phyloP scores from a whole-genome alignment of 495 filamentous ascomycete genomes.

The Polyplosphaeria fusca region DNA sequence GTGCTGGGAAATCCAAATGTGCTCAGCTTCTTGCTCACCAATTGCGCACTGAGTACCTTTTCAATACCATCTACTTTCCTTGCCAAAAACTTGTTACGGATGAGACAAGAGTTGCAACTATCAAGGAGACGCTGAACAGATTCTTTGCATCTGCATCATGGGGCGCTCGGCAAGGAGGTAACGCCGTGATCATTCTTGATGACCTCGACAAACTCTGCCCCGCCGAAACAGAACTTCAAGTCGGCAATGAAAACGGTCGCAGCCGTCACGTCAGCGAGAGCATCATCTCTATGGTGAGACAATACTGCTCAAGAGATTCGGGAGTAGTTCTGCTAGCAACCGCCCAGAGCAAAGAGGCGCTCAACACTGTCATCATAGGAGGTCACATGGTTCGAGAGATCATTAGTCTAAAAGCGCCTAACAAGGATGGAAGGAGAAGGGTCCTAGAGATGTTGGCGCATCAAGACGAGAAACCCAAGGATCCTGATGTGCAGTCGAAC shows the following conservation, averaged over 20 bases:
- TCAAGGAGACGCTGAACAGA: conserved; percentile 81
- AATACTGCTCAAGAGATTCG: conserved; percentile 72
- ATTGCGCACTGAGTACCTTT: conserved; percentile 63
- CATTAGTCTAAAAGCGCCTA: conserved; percentile 78
- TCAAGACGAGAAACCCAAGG: conserved; percentile 37
- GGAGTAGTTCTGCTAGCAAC: conserved; percentile 87
- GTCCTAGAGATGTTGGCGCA: conserved; percentile 70
- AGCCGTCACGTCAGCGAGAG: conserved; percentile 90
- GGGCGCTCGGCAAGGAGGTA: conserved; percentile 80
- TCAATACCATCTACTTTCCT: conserved; percentile 74
- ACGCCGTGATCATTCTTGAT: conserved; percentile 79
- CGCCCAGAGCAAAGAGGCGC: conserved; percentile 79
- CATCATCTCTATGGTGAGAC: conserved; percentile 74
- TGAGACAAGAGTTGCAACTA: conserved; percentile 78
- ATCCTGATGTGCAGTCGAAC: conserved; percentile 43
- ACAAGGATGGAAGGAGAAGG: conserved; percentile 82
- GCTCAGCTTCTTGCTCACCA: conserved; percentile 62
- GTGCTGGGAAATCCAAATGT: conserved; percentile 82
- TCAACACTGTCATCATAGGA: conserved; percentile 43
- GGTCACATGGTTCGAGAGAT: conserved; percentile 44
- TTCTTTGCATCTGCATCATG: conserved; percentile 86
- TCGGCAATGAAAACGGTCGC: conserved; percentile 84
- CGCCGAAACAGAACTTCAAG: conserved; percentile 85
- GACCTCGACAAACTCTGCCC: conserved; percentile 92
- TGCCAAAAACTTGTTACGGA: conserved; percentile 82